Evolutionary conservation across 2,329 filamentous ascomycete genomes (phyloP).

Genomic region (Hortaea sp.): DNA sequence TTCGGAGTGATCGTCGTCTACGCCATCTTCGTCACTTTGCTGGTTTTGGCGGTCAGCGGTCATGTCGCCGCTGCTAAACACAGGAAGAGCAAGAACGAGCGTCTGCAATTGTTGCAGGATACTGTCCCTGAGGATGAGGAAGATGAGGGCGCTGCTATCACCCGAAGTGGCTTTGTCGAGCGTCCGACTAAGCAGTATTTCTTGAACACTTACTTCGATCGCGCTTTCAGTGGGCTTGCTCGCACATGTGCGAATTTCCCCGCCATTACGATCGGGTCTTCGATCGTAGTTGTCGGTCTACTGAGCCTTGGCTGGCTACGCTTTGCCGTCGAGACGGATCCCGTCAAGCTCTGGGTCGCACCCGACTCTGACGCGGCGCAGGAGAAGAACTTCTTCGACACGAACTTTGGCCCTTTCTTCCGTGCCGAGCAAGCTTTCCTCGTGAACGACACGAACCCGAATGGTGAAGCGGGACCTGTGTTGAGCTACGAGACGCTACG

Average conservation of each 20-base stretch:
- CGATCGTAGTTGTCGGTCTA: conserved; percentile 63
- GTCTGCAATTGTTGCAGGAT: conserved; percentile 79
- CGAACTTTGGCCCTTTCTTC: conserved; percentile 91
- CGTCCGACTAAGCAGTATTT: conserved; percentile 69
- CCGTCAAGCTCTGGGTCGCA: conserved; percentile 92
- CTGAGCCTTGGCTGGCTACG: conserved; percentile 80
- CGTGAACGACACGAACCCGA: conserved; percentile 68
- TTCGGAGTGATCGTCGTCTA: conserved; percentile 88
- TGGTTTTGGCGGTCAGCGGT: conserved; percentile 57
- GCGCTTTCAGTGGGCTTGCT: conserved; percentile 69
- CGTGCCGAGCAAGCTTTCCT: conserved; percentile 87
- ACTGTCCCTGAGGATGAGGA: conserved; percentile 80
- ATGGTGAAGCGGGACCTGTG: conserved; percentile 59
- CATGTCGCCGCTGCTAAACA: conserved; percentile 69
- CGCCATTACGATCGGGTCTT: conserved; percentile 66
- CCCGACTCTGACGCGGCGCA: conserved; percentile 81
- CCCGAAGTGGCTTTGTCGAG: conserved; percentile 58
- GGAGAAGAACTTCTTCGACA: conserved; percentile 89
- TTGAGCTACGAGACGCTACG: conserved; percentile 76
- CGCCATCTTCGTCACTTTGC: conserved; percentile 58
- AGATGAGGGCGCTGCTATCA: conserved; percentile 77
- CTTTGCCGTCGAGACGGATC: conserved; percentile 84
- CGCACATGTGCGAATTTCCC: conserved; percentile 75
- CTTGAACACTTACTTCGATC: conserved; percentile 74
- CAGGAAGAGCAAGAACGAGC: conserved; percentile 63